Percentiles rank a stretch among this genome's conserved stretches.
phyloP scores from a whole-genome alignment of 1,139 yeast genomes.

The Taiozyma sp. region DNA sequence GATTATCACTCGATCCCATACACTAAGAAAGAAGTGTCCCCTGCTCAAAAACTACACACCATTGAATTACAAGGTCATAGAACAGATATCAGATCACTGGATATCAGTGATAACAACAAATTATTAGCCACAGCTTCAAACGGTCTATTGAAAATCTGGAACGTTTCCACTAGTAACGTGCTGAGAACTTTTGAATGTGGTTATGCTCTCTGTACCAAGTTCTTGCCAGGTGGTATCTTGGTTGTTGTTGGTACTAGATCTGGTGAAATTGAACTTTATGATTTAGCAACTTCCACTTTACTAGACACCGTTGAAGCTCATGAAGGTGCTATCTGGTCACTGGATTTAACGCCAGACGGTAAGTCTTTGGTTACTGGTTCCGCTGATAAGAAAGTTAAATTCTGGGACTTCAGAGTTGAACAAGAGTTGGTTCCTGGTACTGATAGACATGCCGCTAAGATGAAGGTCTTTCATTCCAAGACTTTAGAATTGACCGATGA shows the following conservation, averaged over 20 bases:
- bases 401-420: slow-evolving; percentile 79
- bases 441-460: slow-evolving; percentile 41
- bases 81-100: slow-evolving; percentile 80
- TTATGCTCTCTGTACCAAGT: slow-evolving; percentile 75
- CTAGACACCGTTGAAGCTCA: slow-evolving; percentile 78
- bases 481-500: slow-evolving; percentile 86
- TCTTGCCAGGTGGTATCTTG: slow-evolving; percentile 88
- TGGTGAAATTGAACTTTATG: slow-evolving; percentile 83
- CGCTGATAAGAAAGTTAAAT: slow-evolving; percentile 84
- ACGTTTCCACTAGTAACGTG: slow-evolving; percentile 65
- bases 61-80: slow-evolving; percentile 85
- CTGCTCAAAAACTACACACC: slow-evolving; percentile 45
- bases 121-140: slow-evolving; percentile 87
- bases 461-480: slow-evolving; percentile 68
- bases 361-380: slow-evolving; percentile 86
- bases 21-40: slow-evolving; percentile 45
- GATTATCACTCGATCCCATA: slow-evolving; percentile 58
- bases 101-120: slow-evolving; percentile 75
- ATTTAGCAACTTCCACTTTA: slow-evolving; percentile 75
- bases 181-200: slow-evolving; percentile 88
- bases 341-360: slow-evolving; percentile 86
- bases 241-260: slow-evolving; percentile 87
- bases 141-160: slow-evolving; percentile 89
- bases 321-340: slow-evolving; percentile 85
- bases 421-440: slow-evolving; percentile 71